Evolutionary conservation across 129 eudicot genomes (phyloP).

Genomic region (Chrysanthemum makinoi): DNA sequence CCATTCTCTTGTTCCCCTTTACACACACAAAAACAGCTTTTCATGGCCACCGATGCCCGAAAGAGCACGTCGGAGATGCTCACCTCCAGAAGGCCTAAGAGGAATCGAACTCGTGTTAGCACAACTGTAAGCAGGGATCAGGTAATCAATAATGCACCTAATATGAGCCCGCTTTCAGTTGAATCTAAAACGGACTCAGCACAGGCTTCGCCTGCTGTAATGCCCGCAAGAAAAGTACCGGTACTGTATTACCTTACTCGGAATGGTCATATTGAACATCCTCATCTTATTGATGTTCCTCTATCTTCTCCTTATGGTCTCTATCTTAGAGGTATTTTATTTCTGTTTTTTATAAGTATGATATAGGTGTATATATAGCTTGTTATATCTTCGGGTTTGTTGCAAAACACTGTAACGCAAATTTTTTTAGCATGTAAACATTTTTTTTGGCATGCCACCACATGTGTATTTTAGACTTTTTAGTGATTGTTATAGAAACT

Average conservation of each 20-base stretch:
- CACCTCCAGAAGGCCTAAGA: constrained; percentile 33
- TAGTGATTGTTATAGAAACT: too few species aligned
- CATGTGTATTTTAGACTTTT: too few species aligned
- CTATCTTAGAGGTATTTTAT: constrained; percentile 54
- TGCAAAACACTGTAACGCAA: too few species aligned
- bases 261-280: constrained; percentile 73
- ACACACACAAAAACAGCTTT: background rate
- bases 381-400: too few species aligned
- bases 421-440: too few species aligned
- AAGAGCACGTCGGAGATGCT: constrained; percentile 36
- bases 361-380: too few species aligned
- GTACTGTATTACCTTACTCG: constrained; percentile 68
- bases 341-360: too few species aligned
- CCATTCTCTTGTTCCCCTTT: constrained; percentile 15
- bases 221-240: constrained; percentile 27
- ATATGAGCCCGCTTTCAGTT: constrained; percentile 25
- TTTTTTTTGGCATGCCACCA: too few species aligned
- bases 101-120: constrained; percentile 18
- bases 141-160: constrained; percentile 10
- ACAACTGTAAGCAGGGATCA: constrained; percentile 8
- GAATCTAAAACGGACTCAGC: constrained; percentile 18
- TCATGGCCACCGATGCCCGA: constrained; percentile 38
- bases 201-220: background rate
- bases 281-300: constrained; percentile 81
- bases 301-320: constrained; percentile 47